phyloP scores from a whole-genome alignment of 805 yeast species.

The Nakazawaea populi region DNA sequence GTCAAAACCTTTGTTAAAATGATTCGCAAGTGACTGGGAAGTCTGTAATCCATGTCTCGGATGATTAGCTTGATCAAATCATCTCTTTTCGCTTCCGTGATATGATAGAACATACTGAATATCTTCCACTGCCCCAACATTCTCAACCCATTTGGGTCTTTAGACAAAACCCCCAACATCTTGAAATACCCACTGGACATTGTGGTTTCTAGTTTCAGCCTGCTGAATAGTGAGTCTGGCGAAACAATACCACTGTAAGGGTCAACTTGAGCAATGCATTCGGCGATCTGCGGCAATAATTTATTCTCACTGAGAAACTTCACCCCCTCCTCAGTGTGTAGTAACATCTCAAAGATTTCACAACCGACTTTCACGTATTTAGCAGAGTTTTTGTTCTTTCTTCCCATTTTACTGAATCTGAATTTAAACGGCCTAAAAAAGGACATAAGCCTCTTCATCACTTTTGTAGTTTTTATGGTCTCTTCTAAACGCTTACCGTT shows the following conservation, averaged over 20 bases:
- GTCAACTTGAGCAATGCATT: constrained; percentile 79
- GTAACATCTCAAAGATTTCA: constrained; percentile 59
- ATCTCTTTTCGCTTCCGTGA: constrained; percentile 52
- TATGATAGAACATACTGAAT: constrained; percentile 72
- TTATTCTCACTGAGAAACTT: constrained; percentile 66
- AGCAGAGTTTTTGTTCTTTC: constrained; percentile 43
- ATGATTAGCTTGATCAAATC: constrained; percentile 54
- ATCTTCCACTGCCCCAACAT: constrained; percentile 80
- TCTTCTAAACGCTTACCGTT: constrained; percentile 75
- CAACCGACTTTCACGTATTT: constrained; percentile 70
- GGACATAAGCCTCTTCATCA: constrained; percentile 75
- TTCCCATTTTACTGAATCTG: constrained; percentile 52
- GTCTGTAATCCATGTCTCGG: constrained; percentile 52
- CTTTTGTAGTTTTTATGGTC: constrained; percentile 69
- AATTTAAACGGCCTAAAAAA: constrained; percentile 90
- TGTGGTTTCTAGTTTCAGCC: constrained; percentile 52
- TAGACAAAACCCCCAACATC: constrained; percentile 68
- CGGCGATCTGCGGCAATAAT: constrained; percentile 81
- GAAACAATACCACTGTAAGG: constrained; percentile 72
- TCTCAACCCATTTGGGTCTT: constrained; percentile 53
- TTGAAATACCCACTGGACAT: constrained; percentile 72
- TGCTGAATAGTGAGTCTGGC: constrained; percentile 68
- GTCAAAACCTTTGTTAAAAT: constrained; percentile 61
- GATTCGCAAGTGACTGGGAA: constrained; percentile 62
- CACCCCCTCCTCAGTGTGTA: constrained; percentile 60